Conservation (phyloP, 1,284 basidiomycete species). For the Apiotrichum veenhuisii region DNA sequence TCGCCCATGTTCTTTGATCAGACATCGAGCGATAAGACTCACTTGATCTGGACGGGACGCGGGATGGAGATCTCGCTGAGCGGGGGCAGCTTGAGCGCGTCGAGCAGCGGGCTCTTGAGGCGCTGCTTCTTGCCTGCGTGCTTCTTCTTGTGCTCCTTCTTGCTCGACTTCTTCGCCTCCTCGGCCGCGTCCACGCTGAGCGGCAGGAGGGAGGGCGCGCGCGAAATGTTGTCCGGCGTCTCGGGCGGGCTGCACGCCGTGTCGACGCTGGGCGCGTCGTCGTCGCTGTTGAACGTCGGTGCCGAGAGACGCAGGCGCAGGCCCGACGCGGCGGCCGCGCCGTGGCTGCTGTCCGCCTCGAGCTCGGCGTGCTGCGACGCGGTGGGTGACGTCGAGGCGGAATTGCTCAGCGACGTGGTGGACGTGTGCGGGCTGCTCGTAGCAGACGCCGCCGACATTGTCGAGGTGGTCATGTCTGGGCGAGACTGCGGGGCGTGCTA, state of each 20-base stretch:
- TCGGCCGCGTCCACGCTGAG: neutral
- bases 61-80: constrained; percentile 25
- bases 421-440: neutral
- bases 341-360: neutral
- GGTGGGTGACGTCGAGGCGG: neutral
- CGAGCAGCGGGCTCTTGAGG: constrained; percentile 18
- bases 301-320: constrained; percentile 3
- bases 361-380: neutral
- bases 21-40: constrained; percentile 2
- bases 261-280: neutral
- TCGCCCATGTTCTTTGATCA: too few species aligned
- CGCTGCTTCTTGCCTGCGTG: neutral
- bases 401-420: neutral
- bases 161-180: neutral
- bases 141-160: constrained; percentile 4
- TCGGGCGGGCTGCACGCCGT: neutral
- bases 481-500: too few species aligned
- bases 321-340: neutral
- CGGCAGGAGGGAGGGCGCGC: constrained; percentile 4
- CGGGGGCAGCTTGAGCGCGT: constrained; percentile 23
- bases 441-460: neutral
- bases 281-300: neutral
- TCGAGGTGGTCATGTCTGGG: neutral
- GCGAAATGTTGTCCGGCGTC: neutral
- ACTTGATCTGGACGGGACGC: constrained; percentile 30